Evolutionary conservation across 139 green algal genomes (phyloP).

Genomic region (Chlamydomonas eustigma): DNA sequence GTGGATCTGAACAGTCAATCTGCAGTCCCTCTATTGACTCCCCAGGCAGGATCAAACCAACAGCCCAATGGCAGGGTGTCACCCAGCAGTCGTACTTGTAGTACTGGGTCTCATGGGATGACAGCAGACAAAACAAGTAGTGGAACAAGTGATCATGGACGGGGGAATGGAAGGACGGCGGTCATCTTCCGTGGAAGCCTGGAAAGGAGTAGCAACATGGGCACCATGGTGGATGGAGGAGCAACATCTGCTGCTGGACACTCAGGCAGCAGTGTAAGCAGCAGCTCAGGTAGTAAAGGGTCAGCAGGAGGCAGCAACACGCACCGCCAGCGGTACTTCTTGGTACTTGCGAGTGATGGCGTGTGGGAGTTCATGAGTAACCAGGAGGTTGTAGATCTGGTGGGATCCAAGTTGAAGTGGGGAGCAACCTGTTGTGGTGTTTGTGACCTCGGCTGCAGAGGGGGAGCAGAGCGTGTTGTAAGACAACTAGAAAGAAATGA

Average conservation of each 20-base stretch:
- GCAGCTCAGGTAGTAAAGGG: background rate
- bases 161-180: too few relatives aligned
- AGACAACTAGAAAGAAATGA: too few relatives aligned
- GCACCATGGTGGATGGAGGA: background rate
- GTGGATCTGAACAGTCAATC: background rate
- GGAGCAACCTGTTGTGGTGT: background rate
- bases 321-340: conserved; percentile 8
- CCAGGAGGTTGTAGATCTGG: conserved; percentile 78
- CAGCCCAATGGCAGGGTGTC: too few relatives aligned
- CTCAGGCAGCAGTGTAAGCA: background rate
- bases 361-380: conserved; percentile 91
- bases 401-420: background rate
- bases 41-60: too few relatives aligned
- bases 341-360: conserved; percentile 70
- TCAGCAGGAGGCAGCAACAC: background rate
- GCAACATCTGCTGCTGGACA: too few relatives aligned
- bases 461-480: background rate
- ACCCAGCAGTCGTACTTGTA: too few relatives aligned
- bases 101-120: too few relatives aligned
- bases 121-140: too few relatives aligned
- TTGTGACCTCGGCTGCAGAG: background rate
- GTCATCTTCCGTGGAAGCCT: background rate
- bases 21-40: background rate
- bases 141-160: too few relatives aligned
- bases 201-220: background rate